Conservation (phyloP, 139 green algal genomes). For the Tetraselmis chui region DNA sequence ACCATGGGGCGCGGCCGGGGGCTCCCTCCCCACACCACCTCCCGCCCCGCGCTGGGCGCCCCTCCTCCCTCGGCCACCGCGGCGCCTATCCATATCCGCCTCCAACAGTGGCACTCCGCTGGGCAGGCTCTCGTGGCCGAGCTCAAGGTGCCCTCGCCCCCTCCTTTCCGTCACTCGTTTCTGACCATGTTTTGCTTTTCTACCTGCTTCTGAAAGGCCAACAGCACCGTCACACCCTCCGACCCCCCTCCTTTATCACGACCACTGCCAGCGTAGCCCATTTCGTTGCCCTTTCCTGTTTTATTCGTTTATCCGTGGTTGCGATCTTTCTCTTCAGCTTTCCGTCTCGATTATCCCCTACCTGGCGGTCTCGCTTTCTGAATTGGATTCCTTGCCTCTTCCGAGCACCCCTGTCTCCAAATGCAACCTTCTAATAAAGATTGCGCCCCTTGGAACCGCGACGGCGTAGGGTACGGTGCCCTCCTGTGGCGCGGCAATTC, state of each 20-base stretch:
- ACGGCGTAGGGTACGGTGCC: too few relatives aligned
- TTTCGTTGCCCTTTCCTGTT: too few relatives aligned
- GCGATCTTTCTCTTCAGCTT: too few relatives aligned
- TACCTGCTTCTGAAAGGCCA: too few relatives aligned
- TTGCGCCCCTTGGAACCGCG: too few relatives aligned
- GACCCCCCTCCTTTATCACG: not conserved
- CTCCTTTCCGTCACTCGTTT: not conserved
- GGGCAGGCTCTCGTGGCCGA: not conserved
- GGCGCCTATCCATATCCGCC: not conserved
- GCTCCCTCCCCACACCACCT: not conserved
- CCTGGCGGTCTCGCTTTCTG: too few relatives aligned
- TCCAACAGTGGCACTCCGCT: not conserved
- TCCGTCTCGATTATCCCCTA: too few relatives aligned
- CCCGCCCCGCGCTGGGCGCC: not conserved
- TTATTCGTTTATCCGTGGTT: too few relatives aligned
- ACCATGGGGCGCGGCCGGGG: constrained; percentile 17
- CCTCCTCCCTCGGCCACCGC: not conserved
- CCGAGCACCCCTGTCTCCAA: too few relatives aligned
- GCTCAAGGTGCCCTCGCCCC: not conserved
- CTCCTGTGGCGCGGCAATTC: not conserved
- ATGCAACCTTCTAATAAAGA: too few relatives aligned
- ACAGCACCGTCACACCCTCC: not conserved
- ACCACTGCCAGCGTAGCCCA: not conserved
- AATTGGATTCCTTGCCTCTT: too few relatives aligned
- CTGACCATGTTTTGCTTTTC: too few relatives aligned